A percentile compares a stretch with the other conserved stretches of the same genome.
phyloP scores from a whole-genome alignment of 2,329 filamentous ascomycete species.

The Bipolaris zeicola region DNA sequence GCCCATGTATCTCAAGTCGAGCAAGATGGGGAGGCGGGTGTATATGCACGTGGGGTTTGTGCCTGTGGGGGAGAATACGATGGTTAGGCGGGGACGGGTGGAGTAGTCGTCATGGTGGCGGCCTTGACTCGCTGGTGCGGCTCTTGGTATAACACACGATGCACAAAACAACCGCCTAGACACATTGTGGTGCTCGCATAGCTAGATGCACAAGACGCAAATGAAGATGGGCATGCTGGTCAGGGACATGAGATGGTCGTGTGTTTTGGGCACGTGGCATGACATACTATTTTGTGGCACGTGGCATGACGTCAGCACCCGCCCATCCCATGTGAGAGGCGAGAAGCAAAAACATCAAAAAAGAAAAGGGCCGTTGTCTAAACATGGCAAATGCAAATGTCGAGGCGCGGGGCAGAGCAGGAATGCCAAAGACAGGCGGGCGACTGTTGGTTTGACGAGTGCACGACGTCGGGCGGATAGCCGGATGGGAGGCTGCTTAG shows the following conservation, averaged over 20 bases:
- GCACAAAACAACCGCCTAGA: no score
- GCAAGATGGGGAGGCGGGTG: constrained; percentile 30
- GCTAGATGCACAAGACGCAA: no score
- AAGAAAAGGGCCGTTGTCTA: neutral
- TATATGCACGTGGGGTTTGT: constrained; percentile 42
- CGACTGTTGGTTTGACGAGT: no score
- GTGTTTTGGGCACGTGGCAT: no score
- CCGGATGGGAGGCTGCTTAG: constrained; percentile 1
- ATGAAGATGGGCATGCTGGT: no score
- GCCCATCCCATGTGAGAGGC: neutral
- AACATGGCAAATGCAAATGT: neutral
- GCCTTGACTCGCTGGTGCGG: no score
- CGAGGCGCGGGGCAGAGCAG: neutral
- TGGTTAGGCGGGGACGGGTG: constrained; percentile 30
- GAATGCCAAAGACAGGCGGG: no score
- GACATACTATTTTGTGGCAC: no score
- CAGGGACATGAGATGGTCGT: no score
- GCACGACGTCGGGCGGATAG: constrained; percentile 7
- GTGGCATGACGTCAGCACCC: neutral
- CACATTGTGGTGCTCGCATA: no score
- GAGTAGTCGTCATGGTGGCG: neutral
- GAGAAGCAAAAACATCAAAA: neutral
- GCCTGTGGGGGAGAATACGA: constrained; percentile 19
- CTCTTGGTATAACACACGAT: no score
- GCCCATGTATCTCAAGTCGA: constrained; percentile 39